phyloP scores from a whole-genome alignment of 495 filamentous ascomycete species.

The Massariosphaeria phaeospora region DNA sequence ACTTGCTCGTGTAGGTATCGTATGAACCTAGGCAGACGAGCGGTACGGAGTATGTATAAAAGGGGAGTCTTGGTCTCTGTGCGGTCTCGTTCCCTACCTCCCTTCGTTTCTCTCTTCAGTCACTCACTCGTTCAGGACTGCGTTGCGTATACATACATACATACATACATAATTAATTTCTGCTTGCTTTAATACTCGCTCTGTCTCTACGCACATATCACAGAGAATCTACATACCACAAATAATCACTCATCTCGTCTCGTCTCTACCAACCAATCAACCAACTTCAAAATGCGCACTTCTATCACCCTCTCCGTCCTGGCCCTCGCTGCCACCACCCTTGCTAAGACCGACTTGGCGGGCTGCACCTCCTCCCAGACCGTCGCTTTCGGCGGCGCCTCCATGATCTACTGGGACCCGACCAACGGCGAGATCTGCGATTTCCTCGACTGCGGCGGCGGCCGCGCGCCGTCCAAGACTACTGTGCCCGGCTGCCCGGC shows the following conservation, averaged over 20 bases:
- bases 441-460: constrained; percentile 60
- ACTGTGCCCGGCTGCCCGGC: constrained; percentile 54
- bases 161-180: too few species aligned
- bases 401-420: constrained; percentile 45
- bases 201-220: too few species aligned
- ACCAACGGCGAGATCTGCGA: constrained; percentile 57
- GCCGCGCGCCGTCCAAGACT: constrained; percentile 56
- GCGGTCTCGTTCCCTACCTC: too few species aligned
- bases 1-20: too few species aligned
- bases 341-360: constrained; percentile 46
- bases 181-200: too few species aligned
- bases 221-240: background rate
- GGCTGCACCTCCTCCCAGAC: constrained; percentile 45
- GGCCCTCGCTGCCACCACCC: constrained; percentile 22
- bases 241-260: background rate
- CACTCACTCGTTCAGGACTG: too few species aligned
- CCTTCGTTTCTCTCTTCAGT: too few species aligned
- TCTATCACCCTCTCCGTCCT: constrained; percentile 12
- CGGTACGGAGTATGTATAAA: too few species aligned
- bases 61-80: too few species aligned
- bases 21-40: too few species aligned
- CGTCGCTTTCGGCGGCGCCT: constrained; percentile 42
- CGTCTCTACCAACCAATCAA: background rate
- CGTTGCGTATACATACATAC: too few species aligned
- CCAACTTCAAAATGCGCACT: constrained; percentile 7